Evolutionary conservation across 345 rosid genomes (phyloP), one percentile per base, ranked within the genome.

Genomic region (Bruguiera gymnorhiza): DNA sequence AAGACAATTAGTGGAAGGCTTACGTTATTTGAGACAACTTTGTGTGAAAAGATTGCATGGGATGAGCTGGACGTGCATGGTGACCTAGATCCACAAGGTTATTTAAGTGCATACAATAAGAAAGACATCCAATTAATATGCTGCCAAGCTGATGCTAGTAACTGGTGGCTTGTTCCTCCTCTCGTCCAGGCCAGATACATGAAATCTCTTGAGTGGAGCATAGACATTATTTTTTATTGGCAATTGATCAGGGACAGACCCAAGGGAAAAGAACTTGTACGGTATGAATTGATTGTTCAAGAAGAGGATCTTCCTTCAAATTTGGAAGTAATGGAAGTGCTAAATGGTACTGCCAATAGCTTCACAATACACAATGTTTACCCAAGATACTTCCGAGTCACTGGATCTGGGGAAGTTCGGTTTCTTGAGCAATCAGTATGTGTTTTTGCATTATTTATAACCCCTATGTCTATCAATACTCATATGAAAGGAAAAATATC

Each of bases 131-230:
- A 83, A 70, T 53, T 83, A n/a, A 80, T 83, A 70, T 83, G 86
- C 66, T 83, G 86, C 72, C 83, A 79, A 83, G 75, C 86, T 60
- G 86, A 83, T 77, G 83, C 82, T 30, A 83, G 82, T 66, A 66
- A 62, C 37, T 73, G 73, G 31, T 83, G 83, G 86, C 79, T 75
- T 63, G 82, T 83, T 56, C 86, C 86, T 23, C 75, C 78, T 10
- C 79, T 80, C 26, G 86, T 83, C 65, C 86, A 72, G 62, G 70
- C 64, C 48, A 70, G 83, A 70, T 83, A 74, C 56, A 75, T 72
- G 53, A 56, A 68, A 46, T 83, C 86, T 60, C 80, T 83, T 48
- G 51, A 43, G 34, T 56, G 50, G 69, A 62, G 77, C 31, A 75
- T 83, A 83, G 76, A 80, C 65, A 77, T 83, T 61, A 65, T 75